These are phyloP conservation scores for Fusarium marasasianum DNA, from an alignment of 2,329 filamentous ascomycete genomes.

Conservation along the genomic window DNA sequence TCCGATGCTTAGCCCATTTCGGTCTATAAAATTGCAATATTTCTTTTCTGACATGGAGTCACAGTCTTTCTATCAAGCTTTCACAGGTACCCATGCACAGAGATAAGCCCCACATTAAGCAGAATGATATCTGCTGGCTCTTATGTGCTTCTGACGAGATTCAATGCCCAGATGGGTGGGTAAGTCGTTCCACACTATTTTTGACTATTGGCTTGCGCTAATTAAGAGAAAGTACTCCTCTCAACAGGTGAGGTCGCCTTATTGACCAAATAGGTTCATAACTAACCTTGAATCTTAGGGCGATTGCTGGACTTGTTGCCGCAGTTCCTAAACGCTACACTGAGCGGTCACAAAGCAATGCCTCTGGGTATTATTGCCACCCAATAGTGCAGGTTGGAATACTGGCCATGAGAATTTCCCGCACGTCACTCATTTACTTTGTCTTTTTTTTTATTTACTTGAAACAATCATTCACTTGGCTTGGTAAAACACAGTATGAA, in stretches of 20 bases:
- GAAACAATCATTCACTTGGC: not conserved
- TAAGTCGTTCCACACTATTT: not conserved
- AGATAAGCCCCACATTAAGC: accelerated
- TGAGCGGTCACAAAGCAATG: not conserved
- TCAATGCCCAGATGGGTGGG: not conserved
- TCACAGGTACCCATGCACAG: not conserved
- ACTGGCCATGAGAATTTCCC: accelerated
- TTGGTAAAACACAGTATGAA: not conserved
- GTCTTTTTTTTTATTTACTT: not conserved
- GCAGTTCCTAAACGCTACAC: accelerated
- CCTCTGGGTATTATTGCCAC: not conserved
- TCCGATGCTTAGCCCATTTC: not conserved
- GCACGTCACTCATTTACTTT: not conserved
- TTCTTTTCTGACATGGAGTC: accelerated
- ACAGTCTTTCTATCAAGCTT: constrained; percentile 8
- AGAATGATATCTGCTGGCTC: not conserved
- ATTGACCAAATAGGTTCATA: accelerated
- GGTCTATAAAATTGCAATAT: accelerated
- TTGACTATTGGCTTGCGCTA: not conserved
- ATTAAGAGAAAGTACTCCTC: not conserved
- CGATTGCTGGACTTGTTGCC: not conserved
- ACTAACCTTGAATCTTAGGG: not conserved
- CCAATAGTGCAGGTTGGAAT: too few relatives aligned
- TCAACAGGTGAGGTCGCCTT: accelerated
- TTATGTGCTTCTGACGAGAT: not conserved